A percentile compares a stretch with the other conserved stretches of the same genome.
phyloP scores from a whole-genome alignment of 305 asterid genomes.

The Solanum chacoense region DNA sequence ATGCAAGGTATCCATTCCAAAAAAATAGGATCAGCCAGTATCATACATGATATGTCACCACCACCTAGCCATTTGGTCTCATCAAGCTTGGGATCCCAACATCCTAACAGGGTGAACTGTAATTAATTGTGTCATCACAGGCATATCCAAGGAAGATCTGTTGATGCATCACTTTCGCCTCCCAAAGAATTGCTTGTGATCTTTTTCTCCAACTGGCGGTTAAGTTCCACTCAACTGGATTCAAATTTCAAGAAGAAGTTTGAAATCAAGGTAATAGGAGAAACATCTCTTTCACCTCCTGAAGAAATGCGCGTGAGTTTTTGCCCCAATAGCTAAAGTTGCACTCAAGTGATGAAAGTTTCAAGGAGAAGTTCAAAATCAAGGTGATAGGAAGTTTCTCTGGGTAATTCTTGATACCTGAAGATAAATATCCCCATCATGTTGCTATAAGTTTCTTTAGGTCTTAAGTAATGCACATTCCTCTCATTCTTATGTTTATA shows the following conservation, averaged over 20 bases:
- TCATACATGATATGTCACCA: not conserved
- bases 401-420: not conserved
- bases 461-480: not conserved
- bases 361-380: not conserved
- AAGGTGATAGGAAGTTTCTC: not conserved
- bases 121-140: not conserved
- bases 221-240: not conserved
- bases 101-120: not conserved
- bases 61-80: not conserved
- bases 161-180: not conserved
- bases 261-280: not conserved
- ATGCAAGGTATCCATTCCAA: conserved; percentile 8
- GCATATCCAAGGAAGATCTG: not conserved
- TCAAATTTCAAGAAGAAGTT: not conserved
- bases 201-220: not conserved
- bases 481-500: not conserved
- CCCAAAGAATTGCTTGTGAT: not conserved
- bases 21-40: not conserved
- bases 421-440: not conserved
- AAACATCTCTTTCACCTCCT: not conserved
- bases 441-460: not conserved
- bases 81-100: not conserved
- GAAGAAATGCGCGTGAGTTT: not conserved
- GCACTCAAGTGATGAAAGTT: not conserved
- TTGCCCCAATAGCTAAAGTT: not conserved